Percentiles rank a stretch among this genome's conserved stretches.
These are phyloP conservation scores for Lactarius evosmus DNA, from an alignment of 768 basidiomycete species.

Conservation along the genomic window DNA sequence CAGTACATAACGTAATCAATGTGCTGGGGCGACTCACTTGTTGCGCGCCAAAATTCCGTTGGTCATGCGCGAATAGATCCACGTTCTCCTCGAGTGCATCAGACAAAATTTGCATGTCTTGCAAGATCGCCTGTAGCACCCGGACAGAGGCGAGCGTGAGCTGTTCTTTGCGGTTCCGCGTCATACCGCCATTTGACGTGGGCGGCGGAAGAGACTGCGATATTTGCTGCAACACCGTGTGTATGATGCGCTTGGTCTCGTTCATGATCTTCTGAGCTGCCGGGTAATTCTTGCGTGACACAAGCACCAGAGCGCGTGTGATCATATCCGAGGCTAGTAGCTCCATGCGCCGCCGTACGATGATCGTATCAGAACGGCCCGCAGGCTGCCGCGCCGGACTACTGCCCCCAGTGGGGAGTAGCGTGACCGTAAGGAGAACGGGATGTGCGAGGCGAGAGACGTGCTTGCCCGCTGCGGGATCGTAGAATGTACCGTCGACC, in stretches of 20 bases:
- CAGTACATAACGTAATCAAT: constrained; percentile 2
- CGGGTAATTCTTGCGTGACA: constrained; percentile 84
- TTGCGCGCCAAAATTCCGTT: constrained; percentile 94
- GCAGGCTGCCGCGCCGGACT: constrained; percentile 36
- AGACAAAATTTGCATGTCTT: constrained; percentile 80
- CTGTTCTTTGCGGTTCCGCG: constrained; percentile 75
- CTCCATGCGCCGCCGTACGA: constrained; percentile 94
- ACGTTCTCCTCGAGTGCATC: constrained; percentile 91
- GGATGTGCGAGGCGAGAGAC: constrained; percentile 90
- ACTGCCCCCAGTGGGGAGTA: constrained; percentile 54
- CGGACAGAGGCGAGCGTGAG: constrained; percentile 69
- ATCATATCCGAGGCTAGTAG: constrained; percentile 97
- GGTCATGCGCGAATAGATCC: constrained; percentile 88
- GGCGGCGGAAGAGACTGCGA: constrained; percentile 68
- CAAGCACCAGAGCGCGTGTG: constrained; percentile 87
- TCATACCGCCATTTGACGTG: constrained; percentile 40
- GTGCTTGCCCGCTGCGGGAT: constrained; percentile 79
- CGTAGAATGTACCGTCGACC: constrained; percentile 93
- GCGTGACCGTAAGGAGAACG: constrained; percentile 89
- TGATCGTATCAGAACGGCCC: constrained; percentile 69
- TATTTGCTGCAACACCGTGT: constrained; percentile 84
- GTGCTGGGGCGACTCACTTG: constrained; percentile 54
- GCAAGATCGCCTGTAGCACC: constrained; percentile 78
- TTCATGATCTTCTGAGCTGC: constrained; percentile 89
- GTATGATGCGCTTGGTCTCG: constrained; percentile 89